Evolutionary conservation across 768 basidiomycete species (phyloP).

Genomic region (Russula earlei): DNA sequence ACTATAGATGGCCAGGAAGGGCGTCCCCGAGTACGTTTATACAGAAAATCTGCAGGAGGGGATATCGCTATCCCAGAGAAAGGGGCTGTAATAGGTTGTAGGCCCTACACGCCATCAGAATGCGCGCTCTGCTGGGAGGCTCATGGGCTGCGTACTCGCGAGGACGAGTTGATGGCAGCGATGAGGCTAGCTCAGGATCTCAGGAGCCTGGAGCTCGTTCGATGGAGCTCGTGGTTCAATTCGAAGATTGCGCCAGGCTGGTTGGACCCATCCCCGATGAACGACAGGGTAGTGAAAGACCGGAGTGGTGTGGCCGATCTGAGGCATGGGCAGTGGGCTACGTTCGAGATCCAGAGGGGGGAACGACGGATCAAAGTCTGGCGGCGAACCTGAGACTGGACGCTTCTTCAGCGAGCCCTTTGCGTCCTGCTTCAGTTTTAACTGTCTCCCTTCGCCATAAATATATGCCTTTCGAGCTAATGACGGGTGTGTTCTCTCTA

Average conservation of each 20-base stretch:
- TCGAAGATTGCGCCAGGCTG: constrained; percentile 1
- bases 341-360: constrained; percentile 33
- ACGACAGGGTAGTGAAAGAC: not conserved
- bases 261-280: not conserved
- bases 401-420: no score
- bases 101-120: constrained; percentile 16
- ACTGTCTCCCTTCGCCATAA: no score
- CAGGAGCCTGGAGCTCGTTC: constrained; percentile 11
- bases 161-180: constrained; percentile 16
- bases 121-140: constrained; percentile 17
- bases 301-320: not conserved
- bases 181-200: constrained; percentile 20
- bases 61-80: not conserved
- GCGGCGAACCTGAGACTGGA: constrained; percentile 31
- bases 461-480: no score
- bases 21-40: not conserved
- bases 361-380: constrained; percentile 35
- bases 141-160: constrained; percentile 11
- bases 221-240: constrained; percentile 21
- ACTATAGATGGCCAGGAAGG: not conserved
- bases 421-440: no score
- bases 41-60: constrained; percentile 13
- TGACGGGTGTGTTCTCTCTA: no score
- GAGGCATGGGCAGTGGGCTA: constrained; percentile 26
- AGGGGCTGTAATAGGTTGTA: not conserved